Percentiles rank a stretch among this genome's conserved stretches.
Evolutionary conservation across 108 stramenopile species (phyloP).

Genomic region (Cyclotella atomus): DNA sequence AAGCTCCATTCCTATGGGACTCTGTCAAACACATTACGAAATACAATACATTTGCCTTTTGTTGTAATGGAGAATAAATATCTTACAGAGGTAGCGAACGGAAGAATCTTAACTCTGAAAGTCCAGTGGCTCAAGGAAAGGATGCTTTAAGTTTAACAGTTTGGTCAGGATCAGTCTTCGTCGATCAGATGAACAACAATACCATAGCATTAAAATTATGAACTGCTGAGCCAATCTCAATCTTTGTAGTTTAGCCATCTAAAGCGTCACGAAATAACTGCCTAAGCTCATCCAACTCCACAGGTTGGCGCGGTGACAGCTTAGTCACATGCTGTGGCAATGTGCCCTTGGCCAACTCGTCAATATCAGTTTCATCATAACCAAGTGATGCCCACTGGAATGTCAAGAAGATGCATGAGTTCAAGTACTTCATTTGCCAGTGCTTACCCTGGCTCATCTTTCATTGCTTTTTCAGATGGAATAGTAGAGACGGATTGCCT

Average conservation of each 20-base stretch:
- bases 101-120: background rate
- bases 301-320: conserved; percentile 53
- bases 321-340: conserved; percentile 65
- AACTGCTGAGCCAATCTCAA: too few relatives aligned
- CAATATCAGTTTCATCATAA: conserved; percentile 46
- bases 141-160: too few relatives aligned
- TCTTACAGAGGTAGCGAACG: background rate
- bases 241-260: conserved; percentile 4
- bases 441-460: conserved; percentile 40
- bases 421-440: conserved; percentile 54
- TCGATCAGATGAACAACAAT: background rate
- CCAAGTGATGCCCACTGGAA: conserved; percentile 54
- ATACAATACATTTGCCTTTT: background rate
- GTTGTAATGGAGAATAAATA: conserved; percentile 3
- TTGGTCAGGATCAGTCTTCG: too few relatives aligned
- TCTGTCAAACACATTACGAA: background rate
- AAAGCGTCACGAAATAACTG: conserved; percentile 43
- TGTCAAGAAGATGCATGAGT: conserved; percentile 39
- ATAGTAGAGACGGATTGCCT: background rate
- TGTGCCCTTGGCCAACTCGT: conserved; percentile 52
- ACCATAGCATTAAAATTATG: too few relatives aligned
- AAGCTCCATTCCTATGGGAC: conserved; percentile 2
- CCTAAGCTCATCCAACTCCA: conserved; percentile 41
- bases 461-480: conserved; percentile 20
- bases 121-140: background rate